phyloP scores from a whole-genome alignment of 305 asterid species.

The Fraxinus sp. region DNA sequence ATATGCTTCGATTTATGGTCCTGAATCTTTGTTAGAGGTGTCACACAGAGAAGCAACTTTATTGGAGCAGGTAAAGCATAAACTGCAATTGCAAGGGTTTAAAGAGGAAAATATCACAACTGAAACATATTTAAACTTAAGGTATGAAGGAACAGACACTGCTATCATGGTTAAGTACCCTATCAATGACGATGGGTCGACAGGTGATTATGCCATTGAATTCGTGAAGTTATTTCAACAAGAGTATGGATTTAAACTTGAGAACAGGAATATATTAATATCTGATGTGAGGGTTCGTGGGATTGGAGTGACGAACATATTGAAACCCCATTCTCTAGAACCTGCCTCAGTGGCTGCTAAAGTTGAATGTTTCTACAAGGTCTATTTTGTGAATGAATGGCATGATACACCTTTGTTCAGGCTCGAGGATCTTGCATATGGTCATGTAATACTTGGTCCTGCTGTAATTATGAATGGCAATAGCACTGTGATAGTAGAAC shows the following conservation, averaged over 20 bases:
- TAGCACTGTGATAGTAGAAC: slow-evolving; percentile 88
- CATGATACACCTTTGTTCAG: slow-evolving; percentile 73
- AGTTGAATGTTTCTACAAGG: slow-evolving; percentile 50
- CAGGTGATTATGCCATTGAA: slow-evolving; percentile 75
- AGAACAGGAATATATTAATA: slow-evolving; percentile 66
- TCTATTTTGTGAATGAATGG: slow-evolving; percentile 70
- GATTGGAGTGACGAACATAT: slow-evolving; percentile 76
- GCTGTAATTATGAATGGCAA: slow-evolving; percentile 93
- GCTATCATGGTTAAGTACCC: slow-evolving; percentile 81
- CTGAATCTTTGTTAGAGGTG: slow-evolving; percentile 61
- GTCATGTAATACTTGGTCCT: slow-evolving; percentile 71
- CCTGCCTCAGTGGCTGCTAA: slow-evolving; percentile 45
- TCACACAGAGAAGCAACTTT: slow-evolving; percentile 59
- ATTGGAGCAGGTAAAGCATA: slow-evolving; percentile 52
- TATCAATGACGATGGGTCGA: slow-evolving; percentile 49
- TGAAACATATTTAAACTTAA: slow-evolving; percentile 74
- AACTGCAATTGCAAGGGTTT: slow-evolving; percentile 75
- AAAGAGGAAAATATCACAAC: slow-evolving; percentile 62
- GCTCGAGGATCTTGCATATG: slow-evolving; percentile 65
- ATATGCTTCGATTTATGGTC: slow-evolving; percentile 71
- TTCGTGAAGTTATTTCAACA: slow-evolving; percentile 74
- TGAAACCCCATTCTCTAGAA: slow-evolving; percentile 60
- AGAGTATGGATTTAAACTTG: slow-evolving; percentile 91
- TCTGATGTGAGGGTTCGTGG: slow-evolving; percentile 96
- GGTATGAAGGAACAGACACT: slow-evolving; percentile 96